A percentile compares a stretch with the other conserved stretches of the same genome.
phyloP scores from a whole-genome alignment of 2,329 filamentous ascomycete genomes.

The Fusarium brevicatenulatum region DNA sequence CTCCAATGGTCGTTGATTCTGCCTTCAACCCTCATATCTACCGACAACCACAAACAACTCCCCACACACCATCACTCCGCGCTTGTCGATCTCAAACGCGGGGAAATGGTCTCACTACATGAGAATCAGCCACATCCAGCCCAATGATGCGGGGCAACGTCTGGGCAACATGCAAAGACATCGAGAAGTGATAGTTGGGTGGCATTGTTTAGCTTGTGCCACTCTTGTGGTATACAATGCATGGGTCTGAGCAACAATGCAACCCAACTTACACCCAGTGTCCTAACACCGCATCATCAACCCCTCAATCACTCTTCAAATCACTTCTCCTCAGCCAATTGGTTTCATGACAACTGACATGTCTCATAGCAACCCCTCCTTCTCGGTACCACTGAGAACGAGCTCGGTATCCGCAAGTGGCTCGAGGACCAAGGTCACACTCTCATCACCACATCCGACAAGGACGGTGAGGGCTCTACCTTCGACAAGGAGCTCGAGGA shows the following conservation, averaged over 20 bases:
- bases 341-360: conserved; percentile 31
- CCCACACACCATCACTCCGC: conserved; percentile 30
- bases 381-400: conserved; percentile 96
- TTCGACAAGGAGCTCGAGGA: conserved; percentile 97
- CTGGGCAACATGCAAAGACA: conserved; percentile 20
- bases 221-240: conserved; percentile 27
- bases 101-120: conserved; percentile 39
- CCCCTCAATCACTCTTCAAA: conserved; percentile 1
- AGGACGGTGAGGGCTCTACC: conserved; percentile 90
- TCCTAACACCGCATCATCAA: conserved; percentile 13
- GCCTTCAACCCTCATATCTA: conserved; percentile 9
- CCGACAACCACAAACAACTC: conserved; percentile 19
- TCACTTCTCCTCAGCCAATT: conserved; percentile 18
- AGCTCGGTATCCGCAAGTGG: conserved; percentile 97
- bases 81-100: conserved; percentile 45
- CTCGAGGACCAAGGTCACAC: conserved; percentile 97
- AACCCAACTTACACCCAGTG: conserved; percentile 26
- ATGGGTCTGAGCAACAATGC: conserved; percentile 17
- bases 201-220: conserved; percentile 9
- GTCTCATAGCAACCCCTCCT: conserved; percentile 74
- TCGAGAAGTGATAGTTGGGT: conserved; percentile 16
- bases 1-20: conserved; percentile 23
- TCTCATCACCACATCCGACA: conserved; percentile 96
- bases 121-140: conserved; percentile 38
- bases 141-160: conserved; percentile 38